Base-by-base conservation (phyloP, 2,329 filamentous ascomycete genomes). In the Sporothrix schenckii region DNA sequence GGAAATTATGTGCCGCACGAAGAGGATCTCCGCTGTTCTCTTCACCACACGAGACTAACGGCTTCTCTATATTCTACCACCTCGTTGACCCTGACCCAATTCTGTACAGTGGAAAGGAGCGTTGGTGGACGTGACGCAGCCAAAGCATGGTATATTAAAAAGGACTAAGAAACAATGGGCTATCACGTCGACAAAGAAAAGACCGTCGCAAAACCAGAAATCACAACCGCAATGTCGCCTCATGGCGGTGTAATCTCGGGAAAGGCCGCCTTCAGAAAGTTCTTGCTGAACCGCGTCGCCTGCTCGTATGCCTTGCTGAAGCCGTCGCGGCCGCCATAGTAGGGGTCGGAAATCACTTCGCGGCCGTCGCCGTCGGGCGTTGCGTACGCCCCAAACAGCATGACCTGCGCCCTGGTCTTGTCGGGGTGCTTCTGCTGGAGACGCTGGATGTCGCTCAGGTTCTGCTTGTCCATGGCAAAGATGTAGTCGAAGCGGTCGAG, bases 401-500 rank as follows among this genome's bases (percentile, higher is more conserved):
- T 90, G 68, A 97, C 87, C 77, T 87, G 85, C 4, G 88, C 88
- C 77, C 86, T 87, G 44, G 19, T 41, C 11, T 83, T 79, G 47
- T 86, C 83, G n/a, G 85, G 82, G 74, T 86, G 87, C 74, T 87
- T 83, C 71, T 84, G 81, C 73, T 87, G 83, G 77, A 90, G 80
- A 47, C 88, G 83, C 76, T 88, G 79, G 71, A 97, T 81, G 76
- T 96, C 87, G 10, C 85, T 83, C 58, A 97, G 83, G 78, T 98
- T 98, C 60, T 89, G 87, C 65, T 87, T 84, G 78, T 99, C 95
- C 95, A 99, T 99, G 72, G 92, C 94, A 70, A 99, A 89, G 72
- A 99, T 89, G 81, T 97, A 98, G 80, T 98, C 93, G 77, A 97
- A 98, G 19, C 86, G 85, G 70, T 89, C 83, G 76, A 98, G 96